Conservation (phyloP, 495 filamentous ascomycete species). For the Neurospora sp. region DNA sequence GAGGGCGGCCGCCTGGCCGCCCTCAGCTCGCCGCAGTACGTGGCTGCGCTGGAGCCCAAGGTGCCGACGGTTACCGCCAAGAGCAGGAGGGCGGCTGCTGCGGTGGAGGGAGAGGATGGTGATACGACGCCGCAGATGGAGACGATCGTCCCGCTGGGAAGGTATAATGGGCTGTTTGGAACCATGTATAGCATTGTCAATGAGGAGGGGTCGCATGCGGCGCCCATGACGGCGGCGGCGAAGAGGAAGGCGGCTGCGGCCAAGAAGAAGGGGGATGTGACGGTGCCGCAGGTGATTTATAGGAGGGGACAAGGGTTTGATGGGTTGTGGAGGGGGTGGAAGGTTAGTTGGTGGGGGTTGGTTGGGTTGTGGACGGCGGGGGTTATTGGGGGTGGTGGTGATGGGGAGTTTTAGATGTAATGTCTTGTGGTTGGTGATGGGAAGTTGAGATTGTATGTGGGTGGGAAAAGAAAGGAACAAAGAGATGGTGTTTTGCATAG, state of each 20-base stretch:
- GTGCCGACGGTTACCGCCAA: slow-evolving; percentile 4
- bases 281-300: slow-evolving; percentile 32
- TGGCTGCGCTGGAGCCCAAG: slow-evolving; percentile 29
- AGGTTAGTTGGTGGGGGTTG: slow-evolving; percentile 90
- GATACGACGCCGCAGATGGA: slow-evolving; percentile 31
- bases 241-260: neutral
- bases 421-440: neutral
- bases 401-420: slow-evolving; percentile 34
- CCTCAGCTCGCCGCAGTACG: slow-evolving; percentile 31
- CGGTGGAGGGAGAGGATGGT: neutral
- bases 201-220: slow-evolving; percentile 60
- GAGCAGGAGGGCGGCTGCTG: slow-evolving; percentile 19
- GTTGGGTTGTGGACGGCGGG: slow-evolving; percentile 66
- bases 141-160: slow-evolving; percentile 63
- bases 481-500: neutral
- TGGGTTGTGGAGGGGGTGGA: slow-evolving; percentile 89
- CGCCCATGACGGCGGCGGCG: slow-evolving; percentile 20
- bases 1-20: no score
- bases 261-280: slow-evolving; percentile 6
- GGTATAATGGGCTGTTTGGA: slow-evolving; percentile 70
- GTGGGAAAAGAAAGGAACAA: neutral
- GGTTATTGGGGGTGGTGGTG: slow-evolving; percentile 33
- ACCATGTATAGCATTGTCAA: slow-evolving; percentile 80
- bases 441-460: neutral
- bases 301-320: slow-evolving; percentile 69